Evolutionary conservation across 768 basidiomycete species (phyloP).

Genomic region (Ramaria sp.): DNA sequence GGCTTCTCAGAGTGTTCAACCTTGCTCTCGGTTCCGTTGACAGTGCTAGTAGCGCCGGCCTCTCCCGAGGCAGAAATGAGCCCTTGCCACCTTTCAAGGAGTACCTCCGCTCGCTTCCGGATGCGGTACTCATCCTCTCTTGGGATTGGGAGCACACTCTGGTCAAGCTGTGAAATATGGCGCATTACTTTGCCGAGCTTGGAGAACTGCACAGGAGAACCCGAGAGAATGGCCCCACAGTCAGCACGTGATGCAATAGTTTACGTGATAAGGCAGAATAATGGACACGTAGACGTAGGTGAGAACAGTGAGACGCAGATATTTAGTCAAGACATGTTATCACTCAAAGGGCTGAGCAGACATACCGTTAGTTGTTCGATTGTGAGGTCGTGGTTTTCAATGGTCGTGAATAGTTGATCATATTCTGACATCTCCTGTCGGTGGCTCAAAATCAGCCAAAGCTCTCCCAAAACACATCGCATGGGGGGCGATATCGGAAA

Average conservation of each 20-base stretch:
- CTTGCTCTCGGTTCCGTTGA: background rate
- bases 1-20: background rate
- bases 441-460: background rate
- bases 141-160: constrained; percentile 40
- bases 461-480: background rate
- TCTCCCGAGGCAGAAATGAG: background rate
- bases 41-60: background rate
- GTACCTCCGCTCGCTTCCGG: constrained; percentile 52
- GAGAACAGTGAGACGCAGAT: background rate
- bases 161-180: constrained; percentile 53
- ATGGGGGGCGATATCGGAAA: background rate
- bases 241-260: background rate
- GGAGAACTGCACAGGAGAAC: constrained; percentile 43
- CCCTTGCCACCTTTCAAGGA: constrained; percentile 63
- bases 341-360: background rate
- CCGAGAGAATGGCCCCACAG: background rate
- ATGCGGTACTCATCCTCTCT: constrained; percentile 59
- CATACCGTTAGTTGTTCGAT: constrained; percentile 61
- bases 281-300: constrained; percentile 23
- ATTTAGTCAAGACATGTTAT: constrained; percentile 14
- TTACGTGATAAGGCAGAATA: background rate
- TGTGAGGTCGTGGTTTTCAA: constrained; percentile 73
- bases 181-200: constrained; percentile 86
- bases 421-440: constrained; percentile 66
- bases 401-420: constrained; percentile 61